Evolutionary conservation across 1,139 yeast species (phyloP), one percentile per base, ranked within the genome.

Genomic region (Hansenula lynferdii): DNA sequence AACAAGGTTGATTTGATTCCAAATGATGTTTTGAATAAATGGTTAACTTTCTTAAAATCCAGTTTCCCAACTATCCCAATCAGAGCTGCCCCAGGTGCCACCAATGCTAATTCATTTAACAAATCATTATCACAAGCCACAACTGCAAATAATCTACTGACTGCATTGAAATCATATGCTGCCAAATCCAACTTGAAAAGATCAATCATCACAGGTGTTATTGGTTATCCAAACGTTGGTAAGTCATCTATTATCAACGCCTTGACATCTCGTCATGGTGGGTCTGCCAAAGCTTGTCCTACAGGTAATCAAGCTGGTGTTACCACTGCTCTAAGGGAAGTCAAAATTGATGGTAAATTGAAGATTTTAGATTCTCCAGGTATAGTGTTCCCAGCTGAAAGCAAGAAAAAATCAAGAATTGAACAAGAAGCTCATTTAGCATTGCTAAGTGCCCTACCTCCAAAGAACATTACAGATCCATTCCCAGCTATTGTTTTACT

Each of bases 291-390:
- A 52, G 94, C 92, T 10, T 92, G 98, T 60, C 97, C 98, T 12
- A 95, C 86, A 25, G 99, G 98, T 34, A 94, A 95, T 55, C 94
- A 85, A 65, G 97, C 99, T 5, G 98, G 98, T 60, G 92, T 92
- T 28, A 92, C 98, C 23, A 90, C 96, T 1, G 70, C 92, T 4
- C 69, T 92, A 61, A 79, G 97, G 65, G 95, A 89, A 62, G 89
- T 92, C 43, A 92, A 92, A 65, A 76, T 92, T 45, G 98, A 92
- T 60, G 84, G 80, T 57, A 89, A 89, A 62, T 74, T 92, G 51
- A 86, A 85, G 62, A 73, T 92, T 46, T 72, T 92, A 57, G 98
- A 92, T 62, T 87, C 97, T 36, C 98, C 98, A 36, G 98, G 98
- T 58, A 92, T 92, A 48, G 97, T 94, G 30, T 92, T 92, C 78